A percentile compares a stretch with the other conserved stretches of the same genome.
phyloP scores from a whole-genome alignment of 148 eudicot species.

The Vaccinium darrowii region DNA sequence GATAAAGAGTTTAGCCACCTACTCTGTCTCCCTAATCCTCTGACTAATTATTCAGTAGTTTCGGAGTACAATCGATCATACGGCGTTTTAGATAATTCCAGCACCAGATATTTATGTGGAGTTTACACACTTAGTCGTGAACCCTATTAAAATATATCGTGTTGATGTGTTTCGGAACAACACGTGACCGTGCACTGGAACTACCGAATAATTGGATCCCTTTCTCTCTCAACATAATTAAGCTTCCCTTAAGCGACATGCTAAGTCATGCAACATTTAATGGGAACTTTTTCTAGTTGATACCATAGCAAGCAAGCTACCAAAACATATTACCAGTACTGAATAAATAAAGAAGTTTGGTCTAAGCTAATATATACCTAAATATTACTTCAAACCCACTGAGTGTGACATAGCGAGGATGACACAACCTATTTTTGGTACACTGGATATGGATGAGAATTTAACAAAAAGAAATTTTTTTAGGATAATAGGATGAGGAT shows the following conservation, averaged over 20 bases:
- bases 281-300: conserved; percentile 5
- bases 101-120: too few species aligned
- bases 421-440: not conserved
- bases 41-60: too few species aligned
- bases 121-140: too few species aligned
- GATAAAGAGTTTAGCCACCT: conserved; percentile 1
- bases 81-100: too few species aligned
- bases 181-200: too few species aligned
- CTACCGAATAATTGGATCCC: not conserved
- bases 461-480: not conserved
- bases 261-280: conserved; percentile 13
- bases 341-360: not conserved
- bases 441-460: conserved; percentile 3
- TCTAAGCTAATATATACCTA: not conserved
- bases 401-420: not conserved
- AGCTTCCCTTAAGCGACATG: conserved; percentile 5
- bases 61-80: too few species aligned
- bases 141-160: too few species aligned
- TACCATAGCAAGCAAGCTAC: not conserved
- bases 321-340: not conserved
- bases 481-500: not conserved
- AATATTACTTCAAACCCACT: not conserved
- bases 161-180: too few species aligned
- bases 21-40: not conserved
- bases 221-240: not conserved